Evolutionary conservation across 2,329 filamentous ascomycete species (phyloP).

Genomic region (Aureobasidium sp.): DNA sequence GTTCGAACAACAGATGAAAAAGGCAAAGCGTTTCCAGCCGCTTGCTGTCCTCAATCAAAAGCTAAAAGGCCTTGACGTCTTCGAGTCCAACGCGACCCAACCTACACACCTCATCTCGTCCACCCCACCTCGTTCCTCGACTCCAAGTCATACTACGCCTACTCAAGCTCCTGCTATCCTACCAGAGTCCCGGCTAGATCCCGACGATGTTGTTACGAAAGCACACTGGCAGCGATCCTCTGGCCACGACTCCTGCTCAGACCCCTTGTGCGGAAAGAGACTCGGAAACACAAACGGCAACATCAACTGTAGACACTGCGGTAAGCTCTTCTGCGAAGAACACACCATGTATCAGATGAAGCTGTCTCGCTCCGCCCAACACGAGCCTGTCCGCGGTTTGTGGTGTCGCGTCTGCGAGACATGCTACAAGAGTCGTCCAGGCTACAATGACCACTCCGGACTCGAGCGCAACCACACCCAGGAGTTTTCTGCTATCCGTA

Average conservation of each 20-base stretch:
- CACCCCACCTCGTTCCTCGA: constrained; percentile 20
- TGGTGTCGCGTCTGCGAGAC: constrained; percentile 98
- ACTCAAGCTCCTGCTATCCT: constrained; percentile 23
- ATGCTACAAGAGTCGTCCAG: constrained; percentile 94
- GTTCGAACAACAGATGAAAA: constrained; percentile 91
- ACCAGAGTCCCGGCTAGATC: constrained; percentile 47
- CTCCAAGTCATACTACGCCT: constrained; percentile 20
- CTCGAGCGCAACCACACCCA: constrained; percentile 61
- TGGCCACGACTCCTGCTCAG: constrained; percentile 71
- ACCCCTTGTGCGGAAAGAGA: constrained; percentile 74
- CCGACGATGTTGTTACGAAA: constrained; percentile 81
- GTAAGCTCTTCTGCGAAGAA: constrained; percentile 87
- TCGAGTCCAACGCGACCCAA: constrained; percentile 66
- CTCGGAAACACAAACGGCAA: constrained; percentile 72
- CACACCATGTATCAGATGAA: constrained; percentile 99
- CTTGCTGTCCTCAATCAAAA: constrained; percentile 89
- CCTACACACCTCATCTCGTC: constrained; percentile 28
- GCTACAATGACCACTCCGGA: constrained; percentile 71
- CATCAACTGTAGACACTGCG: constrained; percentile 90
- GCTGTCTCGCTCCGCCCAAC: constrained; percentile 75
- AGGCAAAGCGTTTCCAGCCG: constrained; percentile 87
- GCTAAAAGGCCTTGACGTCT: constrained; percentile 82
- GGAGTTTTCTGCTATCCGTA: constrained; percentile 62
- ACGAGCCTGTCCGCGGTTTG: constrained; percentile 80
- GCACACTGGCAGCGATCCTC: constrained; percentile 80